Base-by-base conservation (phyloP, 441 rosid species). In the Pelargonium australe region DNA sequence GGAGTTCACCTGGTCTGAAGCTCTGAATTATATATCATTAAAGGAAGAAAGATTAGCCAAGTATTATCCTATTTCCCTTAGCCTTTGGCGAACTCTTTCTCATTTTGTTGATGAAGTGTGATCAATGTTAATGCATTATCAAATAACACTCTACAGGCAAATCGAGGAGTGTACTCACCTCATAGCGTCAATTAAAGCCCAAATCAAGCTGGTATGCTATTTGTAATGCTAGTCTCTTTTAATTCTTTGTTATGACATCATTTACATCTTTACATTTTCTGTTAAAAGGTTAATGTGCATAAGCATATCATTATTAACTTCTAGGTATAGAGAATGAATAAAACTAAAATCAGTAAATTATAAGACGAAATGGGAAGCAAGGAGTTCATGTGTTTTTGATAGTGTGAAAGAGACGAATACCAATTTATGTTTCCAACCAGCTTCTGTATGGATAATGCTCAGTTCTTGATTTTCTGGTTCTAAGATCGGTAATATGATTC, bases 11-110 rank as follows among this genome's bases (percentile, higher is more conserved):
- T 74, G 61, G 61, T 55, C 61, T 44, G 99, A 94, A 81, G 99
- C 95, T 74, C 79, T 91, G 72, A 81, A 78, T 41, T 83, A 77
- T 75, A 80, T 85, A 78, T 61, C 90, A 49, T 64, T 76, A 60
- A 83, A 89, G 76, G 96, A 90, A 73, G 95, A 89, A 77, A 83
- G 77, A 76, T 71, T 82, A 58, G 76, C 77, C 72, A 80, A 85
- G 94, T 90, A 75, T 47, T 28, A 23, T 14, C 40, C 25, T 25
- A 31, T 25, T 0, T 64, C 20, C 57, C 53, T 57, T 45, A 0
- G 28, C 7, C 60, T 40, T 64, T 25, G 17, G 61, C 5, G 5
- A 31, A 12, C 7, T 43, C 12, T 14, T 49, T 31, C 5, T 28
- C 28, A n/a, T 70, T 41, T 19, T 31, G 45, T 61, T 11, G 37